Evolutionary conservation across 2,329 filamentous ascomycete species (phyloP), one percentile per base, ranked within the genome.

Genomic region (Cadophora malorum): DNA sequence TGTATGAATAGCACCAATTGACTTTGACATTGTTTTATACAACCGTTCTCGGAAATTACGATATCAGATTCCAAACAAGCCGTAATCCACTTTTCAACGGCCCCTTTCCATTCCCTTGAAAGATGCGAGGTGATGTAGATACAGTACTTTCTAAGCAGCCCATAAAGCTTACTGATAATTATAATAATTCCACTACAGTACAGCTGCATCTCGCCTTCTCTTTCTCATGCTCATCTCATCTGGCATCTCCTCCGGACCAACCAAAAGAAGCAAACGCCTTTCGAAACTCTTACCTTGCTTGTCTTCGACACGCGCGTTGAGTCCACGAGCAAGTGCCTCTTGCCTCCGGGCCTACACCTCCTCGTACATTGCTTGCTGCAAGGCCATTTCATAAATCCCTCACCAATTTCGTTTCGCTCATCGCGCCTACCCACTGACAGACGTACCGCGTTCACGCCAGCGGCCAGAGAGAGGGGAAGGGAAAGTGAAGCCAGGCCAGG

Each of bases 351-450:
- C n/a, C 45, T 49, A 45, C 16, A 45, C 41, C 41, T 21, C 4
- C 41, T 21, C 19, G 45, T 21, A 49, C 45, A 49, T 49, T 59
- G n/a, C 31, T 52, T 49, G 63, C 25, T 45, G 53, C 63, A 47
- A 33, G 49, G 53, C 41, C n/a, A 56, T 58, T 55, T 55, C 33
- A 65, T 66, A 66, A 66, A 66, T 66, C 64, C 64, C 64, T 66
- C 64, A 61, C 64, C 64, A 58, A 61, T 60, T 60, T 52, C 41
- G 16, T 58, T 23, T 35, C 33, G 25, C 25, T 45, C 56, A 5
- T 59, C 56, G 35, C 55, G 55, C 55, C 56, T 59, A 4, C 56
- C 55, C 41, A 45, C 41, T 4, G 14, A 23, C 52, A 31, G 7
- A 35, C 52, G 25, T 31, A 56, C 52, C 19, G 38, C 38, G 10